Evolutionary conservation across 1,284 basidiomycete genomes (phyloP).

Genomic region (Apiotrichum montevideense): DNA sequence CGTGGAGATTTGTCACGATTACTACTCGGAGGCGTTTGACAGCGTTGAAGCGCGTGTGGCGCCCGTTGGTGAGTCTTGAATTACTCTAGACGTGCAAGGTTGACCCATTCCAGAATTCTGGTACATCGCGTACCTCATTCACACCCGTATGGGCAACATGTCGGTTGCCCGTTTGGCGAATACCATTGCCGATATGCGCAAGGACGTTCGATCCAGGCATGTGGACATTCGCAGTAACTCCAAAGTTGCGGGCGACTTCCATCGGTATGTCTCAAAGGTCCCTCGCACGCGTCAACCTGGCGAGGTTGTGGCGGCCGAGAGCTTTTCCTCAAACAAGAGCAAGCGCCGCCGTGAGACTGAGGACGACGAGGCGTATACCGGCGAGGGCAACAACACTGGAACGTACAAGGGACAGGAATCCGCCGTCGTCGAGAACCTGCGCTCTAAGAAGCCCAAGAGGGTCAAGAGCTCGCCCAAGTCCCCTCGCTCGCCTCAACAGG

Average conservation of each 20-base stretch:
- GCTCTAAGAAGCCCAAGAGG: conserved; percentile 8
- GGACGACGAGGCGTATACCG: not conserved
- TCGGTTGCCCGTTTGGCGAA: conserved; percentile 24
- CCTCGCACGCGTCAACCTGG: conserved; percentile 18
- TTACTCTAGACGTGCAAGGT: not conserved
- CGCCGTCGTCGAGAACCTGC: conserved; percentile 3
- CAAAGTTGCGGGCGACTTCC: conserved; percentile 13
- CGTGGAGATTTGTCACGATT: conserved; percentile 26
- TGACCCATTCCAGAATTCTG: conserved; percentile 28
- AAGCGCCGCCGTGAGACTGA: conserved; percentile 18
- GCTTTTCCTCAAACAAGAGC: not conserved
- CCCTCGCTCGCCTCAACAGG: not conserved
- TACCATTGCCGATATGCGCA: conserved; percentile 30
- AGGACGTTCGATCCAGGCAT: conserved; percentile 17
- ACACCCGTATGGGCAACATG: conserved; percentile 24
- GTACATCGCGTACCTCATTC: conserved; percentile 32
- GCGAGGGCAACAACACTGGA: not conserved
- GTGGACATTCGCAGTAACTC: conserved; percentile 29
- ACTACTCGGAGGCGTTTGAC: conserved; percentile 27
- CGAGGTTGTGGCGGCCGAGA: conserved; percentile 6
- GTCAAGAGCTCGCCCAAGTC: not conserved
- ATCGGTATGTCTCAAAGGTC: conserved; percentile 16
- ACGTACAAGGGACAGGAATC: not conserved
- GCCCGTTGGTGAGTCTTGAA: conserved; percentile 34
- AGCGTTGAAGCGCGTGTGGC: conserved; percentile 24